Conservation (phyloP, 139 green algal genomes). For the Deuterostichococcus epilithicus region DNA sequence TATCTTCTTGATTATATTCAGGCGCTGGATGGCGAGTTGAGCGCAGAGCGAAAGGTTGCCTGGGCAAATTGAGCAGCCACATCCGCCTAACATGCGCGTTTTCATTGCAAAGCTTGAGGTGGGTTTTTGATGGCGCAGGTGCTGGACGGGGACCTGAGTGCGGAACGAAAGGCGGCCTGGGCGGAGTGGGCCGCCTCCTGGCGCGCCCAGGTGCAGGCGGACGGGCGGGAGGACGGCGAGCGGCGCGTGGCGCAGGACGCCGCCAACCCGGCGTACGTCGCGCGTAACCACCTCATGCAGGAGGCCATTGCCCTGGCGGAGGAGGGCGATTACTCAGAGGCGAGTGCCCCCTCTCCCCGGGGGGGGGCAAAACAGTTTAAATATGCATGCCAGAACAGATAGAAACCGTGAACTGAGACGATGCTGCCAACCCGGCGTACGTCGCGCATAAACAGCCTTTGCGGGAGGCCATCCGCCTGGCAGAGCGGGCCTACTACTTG, state of each 20-base stretch:
- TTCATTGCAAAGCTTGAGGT: neutral
- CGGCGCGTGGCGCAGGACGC: conserved; percentile 43
- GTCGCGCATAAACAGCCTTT: conserved; percentile 82
- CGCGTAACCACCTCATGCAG: conserved; percentile 80
- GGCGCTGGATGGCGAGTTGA: too few relatives aligned
- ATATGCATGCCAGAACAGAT: neutral
- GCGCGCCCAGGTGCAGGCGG: conserved; percentile 35
- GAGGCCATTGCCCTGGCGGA: conserved; percentile 69
- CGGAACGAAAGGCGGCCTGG: conserved; percentile 48
- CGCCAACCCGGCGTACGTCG: conserved; percentile 73
- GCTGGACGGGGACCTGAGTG: conserved; percentile 3
- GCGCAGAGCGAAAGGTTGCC: too few relatives aligned
- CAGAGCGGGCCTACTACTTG: conserved; percentile 55
- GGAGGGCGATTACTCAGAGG: conserved; percentile 48
- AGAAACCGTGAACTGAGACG: too few relatives aligned
- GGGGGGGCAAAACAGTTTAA: neutral
- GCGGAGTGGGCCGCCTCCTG: conserved; percentile 57
- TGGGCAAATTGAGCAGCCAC: too few relatives aligned
- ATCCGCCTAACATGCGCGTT: neutral
- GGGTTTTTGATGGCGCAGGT: conserved; percentile 3
- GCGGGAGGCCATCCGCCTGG: conserved; percentile 63
- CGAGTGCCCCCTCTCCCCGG: conserved; percentile 28
- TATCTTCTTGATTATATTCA: too few relatives aligned
- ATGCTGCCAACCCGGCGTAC: conserved; percentile 66
- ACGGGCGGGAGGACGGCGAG: conserved; percentile 40